These are phyloP conservation scores for Roridomyces roridus DNA, from an alignment of 768 basidiomycete genomes.

Conservation along the genomic window DNA sequence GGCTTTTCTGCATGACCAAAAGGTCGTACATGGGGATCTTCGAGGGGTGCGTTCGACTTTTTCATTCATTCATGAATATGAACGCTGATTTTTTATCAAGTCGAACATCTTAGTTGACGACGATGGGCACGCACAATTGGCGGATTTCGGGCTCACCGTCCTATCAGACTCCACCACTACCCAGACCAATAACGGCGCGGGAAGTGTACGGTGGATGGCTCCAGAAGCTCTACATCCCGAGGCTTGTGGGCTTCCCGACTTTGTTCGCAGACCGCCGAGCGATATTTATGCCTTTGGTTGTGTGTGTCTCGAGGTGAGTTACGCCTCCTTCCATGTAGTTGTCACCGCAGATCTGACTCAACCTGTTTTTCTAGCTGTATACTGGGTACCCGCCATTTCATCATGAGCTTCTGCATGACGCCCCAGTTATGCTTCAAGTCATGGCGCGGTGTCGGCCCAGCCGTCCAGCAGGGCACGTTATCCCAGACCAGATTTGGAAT, in stretches of 20 bases:
- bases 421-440: constrained; percentile 15
- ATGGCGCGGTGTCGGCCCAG: background rate
- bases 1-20: constrained; percentile 21
- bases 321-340: too few species aligned
- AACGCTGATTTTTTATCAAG: background rate
- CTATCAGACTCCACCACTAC: constrained; percentile 14
- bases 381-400: constrained; percentile 19
- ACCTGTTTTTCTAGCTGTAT: background rate
- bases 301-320: constrained; percentile 14
- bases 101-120: constrained; percentile 26
- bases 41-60: constrained; percentile 7
- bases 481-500: constrained; percentile 17
- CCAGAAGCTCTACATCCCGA: constrained; percentile 20
- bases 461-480: background rate
- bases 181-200: constrained; percentile 10
- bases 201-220: constrained; percentile 27
- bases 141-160: constrained; percentile 25
- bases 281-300: constrained; percentile 18
- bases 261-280: background rate
- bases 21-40: constrained; percentile 25
- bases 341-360: too few species aligned
- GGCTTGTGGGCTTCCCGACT: constrained; percentile 6
- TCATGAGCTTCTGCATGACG: constrained; percentile 1
- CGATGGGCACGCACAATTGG: constrained; percentile 10
- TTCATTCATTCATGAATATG: background rate